Base-by-base conservation (phyloP, 2,329 filamentous ascomycete genomes). In the Penicillium sp. region DNA sequence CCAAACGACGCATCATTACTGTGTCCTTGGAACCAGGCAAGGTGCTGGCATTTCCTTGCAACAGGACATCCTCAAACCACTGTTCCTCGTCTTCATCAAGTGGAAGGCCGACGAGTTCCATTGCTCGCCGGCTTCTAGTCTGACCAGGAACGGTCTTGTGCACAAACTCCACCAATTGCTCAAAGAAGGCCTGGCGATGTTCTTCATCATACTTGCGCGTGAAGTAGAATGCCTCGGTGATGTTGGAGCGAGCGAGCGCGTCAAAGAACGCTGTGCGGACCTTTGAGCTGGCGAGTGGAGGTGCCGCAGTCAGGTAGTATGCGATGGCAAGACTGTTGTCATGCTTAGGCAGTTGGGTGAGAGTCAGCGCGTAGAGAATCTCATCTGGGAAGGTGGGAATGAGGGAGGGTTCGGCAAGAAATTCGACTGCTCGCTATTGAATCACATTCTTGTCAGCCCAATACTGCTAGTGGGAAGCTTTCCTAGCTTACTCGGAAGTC, bases 381-480 rank as follows among this genome's bases (percentile, higher is more conserved):
- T 95, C 89, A 73, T 94, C 90, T 53, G 89, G 83, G 66, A 94
- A 95, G 50, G 91, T 91, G 34, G 89, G 86, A 18, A 88, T 85
- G 4, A 95, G 80, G 1, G 88, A 90, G 0, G 91, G 90, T 64
- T 94, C 88, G 4, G 89, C 87, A 13, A 96, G 82, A 68, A 88
- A 86, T 63, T 90, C 86, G 27, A 95, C 79, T 3, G 90, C 89
- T 59, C 77, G 74, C 82, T 88, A 55, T 54, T 41, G 42, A 45
- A 29, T 34, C 40, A 49, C 18, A 27, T 29, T 44, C 31, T 40
- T 22, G 51, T 49, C 11, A 50, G 46, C 22, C 24, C 5, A 32
- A 27, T 18, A 7, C 22, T 6, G 18, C 5, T 3, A 40, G 18
- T 34, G 13, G 21, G 22, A 18, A 40, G 22, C 21, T 14, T 18